phyloP scores from a whole-genome alignment of 805 yeast genomes.

The Kockiozyma suomiensis region DNA sequence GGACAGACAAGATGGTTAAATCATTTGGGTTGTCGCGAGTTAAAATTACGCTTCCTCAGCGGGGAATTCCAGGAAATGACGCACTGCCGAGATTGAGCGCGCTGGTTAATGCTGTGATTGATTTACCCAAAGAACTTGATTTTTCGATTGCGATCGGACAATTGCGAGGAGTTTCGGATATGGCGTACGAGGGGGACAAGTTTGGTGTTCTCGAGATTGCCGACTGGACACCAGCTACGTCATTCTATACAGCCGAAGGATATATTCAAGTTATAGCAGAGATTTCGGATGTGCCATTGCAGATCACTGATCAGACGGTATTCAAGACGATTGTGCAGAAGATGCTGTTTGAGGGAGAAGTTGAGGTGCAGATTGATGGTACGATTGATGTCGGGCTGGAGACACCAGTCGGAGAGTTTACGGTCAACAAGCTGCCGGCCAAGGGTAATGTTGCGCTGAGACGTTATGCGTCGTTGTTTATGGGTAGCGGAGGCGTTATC shows the following conservation, averaged over 20 bases:
- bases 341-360: conserved; percentile 32
- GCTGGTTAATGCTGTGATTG: conserved; percentile 34
- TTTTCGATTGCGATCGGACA: conserved; percentile 24
- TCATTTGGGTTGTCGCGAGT: conserved; percentile 29
- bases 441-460: conserved; percentile 24
- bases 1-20: conserved; percentile 24
- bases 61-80: conserved; percentile 13
- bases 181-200: conserved; percentile 25
- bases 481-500: too few relatives aligned
- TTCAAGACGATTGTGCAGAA: conserved; percentile 28
- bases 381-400: conserved; percentile 30
- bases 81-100: conserved; percentile 28
- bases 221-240: conserved; percentile 31
- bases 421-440: conserved; percentile 29
- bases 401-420: conserved; percentile 29
- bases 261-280: conserved; percentile 33
- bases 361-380: conserved; percentile 30
- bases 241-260: conserved; percentile 27
- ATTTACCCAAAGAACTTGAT: conserved; percentile 31
- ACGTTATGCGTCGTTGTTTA: conserved; percentile 1
- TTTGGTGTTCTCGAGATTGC: conserved; percentile 31
- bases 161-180: conserved; percentile 30
- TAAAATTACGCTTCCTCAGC: conserved; percentile 26
- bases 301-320: conserved; percentile 32
- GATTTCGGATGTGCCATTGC: conserved; percentile 32